Base-by-base conservation (phyloP, 179 eudicot species). In the Silene coronaria region DNA sequence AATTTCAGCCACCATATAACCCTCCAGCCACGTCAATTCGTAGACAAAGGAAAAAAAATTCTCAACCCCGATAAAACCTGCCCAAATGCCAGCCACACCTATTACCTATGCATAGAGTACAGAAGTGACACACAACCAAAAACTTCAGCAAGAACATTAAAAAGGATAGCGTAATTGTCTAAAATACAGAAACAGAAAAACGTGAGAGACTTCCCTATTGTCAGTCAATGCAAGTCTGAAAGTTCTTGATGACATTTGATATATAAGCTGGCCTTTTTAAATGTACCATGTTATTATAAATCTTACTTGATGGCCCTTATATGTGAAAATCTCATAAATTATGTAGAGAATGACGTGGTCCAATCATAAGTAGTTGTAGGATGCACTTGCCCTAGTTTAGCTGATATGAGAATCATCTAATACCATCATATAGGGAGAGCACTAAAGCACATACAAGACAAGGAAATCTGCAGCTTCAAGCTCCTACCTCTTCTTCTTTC, bases 401-500 rank as follows among this genome's bases (percentile, higher is more conserved):
- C 48, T 61, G 5, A 61, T 22, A 27, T 14, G 19, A 24, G n/a
- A 13, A 62, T 14, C 67, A 27, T 62, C 32, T 62, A 62, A 62
- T 30, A 62, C 17, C 6, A 62, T 16, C 45, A 65, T 65, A 65
- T 67, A 34, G 12, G 53, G 19, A 36, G 51, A 30, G 21, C 21
- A 64, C 42, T 13, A 30, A 13, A 34, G 21, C 27, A 2, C 69
- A 10, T 36, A 4, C 57, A 22, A 19, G n/a, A 17, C 59, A 69
- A 59, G 21, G 24, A 8, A 67, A 42, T 75, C 28, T 42, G 0
- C 28, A 55, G 19, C 22, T 23, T 36, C 30, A 19, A 16, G 48
- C 46, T 55, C n/a, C 26, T 86, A 94, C 98, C 98, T 94, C 97
- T 79, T 90, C 98, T 83, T 94, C 95, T 76, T 88, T 93, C 83